These are phyloP conservation scores for Cladorrhinum samala DNA, from an alignment of 495 filamentous ascomycete species.

Conservation along the genomic window DNA sequence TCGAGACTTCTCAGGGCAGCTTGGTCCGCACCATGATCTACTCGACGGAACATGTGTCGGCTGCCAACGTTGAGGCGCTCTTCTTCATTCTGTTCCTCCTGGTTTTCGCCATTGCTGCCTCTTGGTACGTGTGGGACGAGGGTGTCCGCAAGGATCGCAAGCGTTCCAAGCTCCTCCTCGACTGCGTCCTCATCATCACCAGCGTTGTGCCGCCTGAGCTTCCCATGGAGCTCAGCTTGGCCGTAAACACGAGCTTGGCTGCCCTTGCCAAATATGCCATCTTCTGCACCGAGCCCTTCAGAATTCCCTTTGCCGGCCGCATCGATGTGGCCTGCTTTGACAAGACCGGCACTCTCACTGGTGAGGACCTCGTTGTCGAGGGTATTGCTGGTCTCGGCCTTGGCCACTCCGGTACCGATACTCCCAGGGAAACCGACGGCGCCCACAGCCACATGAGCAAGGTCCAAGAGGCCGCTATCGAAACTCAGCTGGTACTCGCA, in stretches of 20 bases:
- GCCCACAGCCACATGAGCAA: conserved; percentile 68
- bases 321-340: conserved; percentile 98
- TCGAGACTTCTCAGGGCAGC: conserved; percentile 96
- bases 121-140: conserved; percentile 99
- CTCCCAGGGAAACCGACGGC: conserved; percentile 62
- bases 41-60: conserved; percentile 95
- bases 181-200: conserved; percentile 95
- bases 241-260: conserved; percentile 97
- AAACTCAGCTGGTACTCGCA: conserved; percentile 90
- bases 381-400: conserved; percentile 87
- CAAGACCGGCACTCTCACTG: conserved; percentile 95
- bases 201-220: conserved; percentile 96
- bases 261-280: conserved; percentile 92
- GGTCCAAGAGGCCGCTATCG: conserved; percentile 57
- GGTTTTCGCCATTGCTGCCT: conserved; percentile 92
- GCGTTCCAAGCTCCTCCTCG: conserved; percentile 91
- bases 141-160: conserved; percentile 89
- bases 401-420: conserved; percentile 57
- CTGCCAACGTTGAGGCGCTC: conserved; percentile 90
- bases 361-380: conserved; percentile 95
- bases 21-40: conserved; percentile 99
- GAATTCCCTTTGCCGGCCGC: conserved; percentile 95
- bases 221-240: conserved; percentile 95
- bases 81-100: conserved; percentile 95
- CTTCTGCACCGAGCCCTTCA: conserved; percentile 98